These are phyloP conservation scores for Paraurostyla sp. DNA, from an alignment of 73 alveolate genomes.

Conservation along the genomic window DNA sequence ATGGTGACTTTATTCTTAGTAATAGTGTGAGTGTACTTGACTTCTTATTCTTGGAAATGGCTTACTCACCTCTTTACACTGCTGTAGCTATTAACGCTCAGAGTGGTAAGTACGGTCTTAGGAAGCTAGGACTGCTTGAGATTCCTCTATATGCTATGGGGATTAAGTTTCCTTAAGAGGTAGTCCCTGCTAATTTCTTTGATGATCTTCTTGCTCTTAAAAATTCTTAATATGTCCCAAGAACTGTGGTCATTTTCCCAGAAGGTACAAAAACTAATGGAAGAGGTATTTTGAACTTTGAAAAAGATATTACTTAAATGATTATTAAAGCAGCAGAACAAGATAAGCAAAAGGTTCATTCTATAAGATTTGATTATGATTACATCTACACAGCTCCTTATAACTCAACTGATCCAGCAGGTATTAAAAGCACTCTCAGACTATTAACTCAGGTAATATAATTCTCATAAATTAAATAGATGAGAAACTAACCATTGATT, in stretches of 20 bases:
- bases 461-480: not conserved
- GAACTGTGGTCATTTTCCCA: slow-evolving; percentile 69
- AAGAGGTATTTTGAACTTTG: slow-evolving; percentile 55
- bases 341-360: not conserved
- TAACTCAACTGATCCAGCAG: slow-evolving; percentile 54
- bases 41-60: slow-evolving; percentile 43
- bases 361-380: slow-evolving; percentile 59
- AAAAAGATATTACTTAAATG: not conserved
- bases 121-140: slow-evolving; percentile 20
- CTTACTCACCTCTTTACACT: slow-evolving; percentile 57
- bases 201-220: not conserved
- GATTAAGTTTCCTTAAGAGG: slow-evolving; percentile 59
- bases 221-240: not conserved
- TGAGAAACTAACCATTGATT: not conserved
- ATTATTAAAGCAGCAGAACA: not conserved
- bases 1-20: slow-evolving; percentile 51
- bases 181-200: not conserved
- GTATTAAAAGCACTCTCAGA: slow-evolving; percentile 32
- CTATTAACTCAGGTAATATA: slow-evolving; percentile 26
- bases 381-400: slow-evolving; percentile 52
- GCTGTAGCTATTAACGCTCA: slow-evolving; percentile 18
- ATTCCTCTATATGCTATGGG: slow-evolving; percentile 42
- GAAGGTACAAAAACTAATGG: slow-evolving; percentile 76
- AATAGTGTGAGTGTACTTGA: slow-evolving; percentile 36
- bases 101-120: slow-evolving; percentile 54